A percentile compares a stretch with the other conserved stretches of the same genome.
Evolutionary conservation across 2,329 filamentous ascomycete genomes (phyloP).

Genomic region (Aspergillus novoparasiticus): DNA sequence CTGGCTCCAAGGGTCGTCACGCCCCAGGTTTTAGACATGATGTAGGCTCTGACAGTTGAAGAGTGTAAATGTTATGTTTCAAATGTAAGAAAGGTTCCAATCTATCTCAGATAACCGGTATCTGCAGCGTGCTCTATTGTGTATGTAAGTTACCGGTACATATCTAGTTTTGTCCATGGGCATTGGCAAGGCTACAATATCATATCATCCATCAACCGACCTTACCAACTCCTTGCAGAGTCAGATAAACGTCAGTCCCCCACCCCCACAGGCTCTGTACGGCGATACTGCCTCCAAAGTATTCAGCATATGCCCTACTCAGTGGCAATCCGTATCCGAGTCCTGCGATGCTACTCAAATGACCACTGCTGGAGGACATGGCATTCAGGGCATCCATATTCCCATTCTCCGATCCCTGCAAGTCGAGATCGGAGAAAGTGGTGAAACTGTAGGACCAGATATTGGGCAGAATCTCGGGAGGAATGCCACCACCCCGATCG

Average conservation of each 20-base stretch:
- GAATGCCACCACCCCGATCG: slow-evolving; percentile 92
- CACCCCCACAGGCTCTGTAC: slow-evolving; percentile 97
- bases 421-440: slow-evolving; percentile 76
- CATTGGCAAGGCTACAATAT: neutral
- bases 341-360: slow-evolving; percentile 83
- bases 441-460: slow-evolving; percentile 99
- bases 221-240: slow-evolving; percentile 61
- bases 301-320: slow-evolving; percentile 92
- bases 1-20: slow-evolving; percentile 4
- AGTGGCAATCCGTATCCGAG: slow-evolving; percentile 90
- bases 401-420: slow-evolving; percentile 51
- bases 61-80: neutral
- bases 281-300: slow-evolving; percentile 92
- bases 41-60: neutral
- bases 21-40: slow-evolving; percentile 12
- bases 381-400: slow-evolving; percentile 72
- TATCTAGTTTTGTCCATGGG: neutral
- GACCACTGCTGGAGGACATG: slow-evolving; percentile 71
- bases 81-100: neutral
- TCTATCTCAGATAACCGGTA: neutral
- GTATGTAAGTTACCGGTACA: neutral
- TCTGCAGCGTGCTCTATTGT: neutral
- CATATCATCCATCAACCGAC: slow-evolving; percentile 35
- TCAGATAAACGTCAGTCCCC: slow-evolving; percentile 73
- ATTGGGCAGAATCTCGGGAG: slow-evolving; percentile 76